Evolutionary conservation across 1,139 yeast species (phyloP), one percentile per base, ranked within the genome.

Genomic region (Candida sp.): DNA sequence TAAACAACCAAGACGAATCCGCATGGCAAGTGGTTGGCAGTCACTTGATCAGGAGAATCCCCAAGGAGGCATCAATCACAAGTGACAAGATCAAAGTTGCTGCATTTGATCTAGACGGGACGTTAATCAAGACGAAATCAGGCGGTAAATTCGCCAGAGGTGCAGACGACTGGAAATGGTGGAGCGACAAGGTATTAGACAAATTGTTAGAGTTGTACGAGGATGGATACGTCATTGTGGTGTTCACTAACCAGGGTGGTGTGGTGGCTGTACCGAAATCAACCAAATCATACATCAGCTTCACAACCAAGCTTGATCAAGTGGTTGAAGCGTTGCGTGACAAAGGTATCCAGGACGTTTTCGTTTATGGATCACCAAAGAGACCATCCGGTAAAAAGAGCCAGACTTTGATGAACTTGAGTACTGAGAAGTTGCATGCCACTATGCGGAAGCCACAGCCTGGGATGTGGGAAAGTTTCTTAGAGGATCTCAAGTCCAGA

Each of bases 161-260:
- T 3, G 76, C 85, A 2, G 46, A 63, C 1, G 97, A 90, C 65
- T 90, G 97, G 97, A 70, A 71, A 59, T 88, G 90, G 84, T 75
- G 81, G 65, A 49, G 48, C n/a, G 37, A 44, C 5, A 48, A 42
- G 4, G 74, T 77, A 3, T 49, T 65, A 0, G 54, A 61, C 5
- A 73, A 60, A 47, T 63, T 83, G 26, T 57, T 59, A 11, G 51
- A 62, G 25, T 54, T 68, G 8, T 48, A 61, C 2, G 56, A 62
- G 0, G 57, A 66, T 5, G 64, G 66, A 4, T 74, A 72, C 55
- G 37, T 77, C 1, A 65, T 91, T 4, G 94, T 86, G 11, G 80
- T 94, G 2, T 90, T 94, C 64, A 84, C 98, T 3, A 94, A 94
- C 63, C 99, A 94, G 63, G 97, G 93, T n/a, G 84, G 81, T 0